Evolutionary conservation across 208 protist genomes (phyloP), one percentile per base, ranked within the genome.

Genomic region (Acanthamoeba rhysodes): DNA sequence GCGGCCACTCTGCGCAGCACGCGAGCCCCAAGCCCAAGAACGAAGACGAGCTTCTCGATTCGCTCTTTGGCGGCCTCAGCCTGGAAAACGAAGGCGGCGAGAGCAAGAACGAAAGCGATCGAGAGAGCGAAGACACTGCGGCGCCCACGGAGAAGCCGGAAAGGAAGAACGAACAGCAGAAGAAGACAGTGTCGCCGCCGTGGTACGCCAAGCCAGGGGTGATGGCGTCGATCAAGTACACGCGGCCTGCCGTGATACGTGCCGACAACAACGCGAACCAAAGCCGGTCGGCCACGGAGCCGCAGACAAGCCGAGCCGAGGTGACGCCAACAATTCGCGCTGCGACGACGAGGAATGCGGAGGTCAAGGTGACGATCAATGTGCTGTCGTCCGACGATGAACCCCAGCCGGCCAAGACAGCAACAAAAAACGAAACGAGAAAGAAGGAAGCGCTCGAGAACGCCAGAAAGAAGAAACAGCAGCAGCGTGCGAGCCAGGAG

Each of bases 61-160:
- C 48, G 0, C 80, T 88, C 80, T 88, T 88, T 45, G 80, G 80
- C 80, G 80, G 29, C 5, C 80, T 88, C 53, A 64, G 24, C 80
- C 24, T 88, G 27, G 22, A 66, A 4, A 27, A 82, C 22, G 50
- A 78, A 12, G 20, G 27, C 24, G 7, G 24, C 24, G 7, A 68
- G 2, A 68, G 3, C 62, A 68, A 34, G 4, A 74, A 74, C 70
- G 2, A 78, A 29, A 45, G 34, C 37, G 10, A 48, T 14, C 32
- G 50, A 4, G 34, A 48, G 41, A 24, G n/a, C 10, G 10, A 78
- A 78, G 24, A 74, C 12, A 74, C 22, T n/a, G 29, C 12, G 9
- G 68, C 29, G 24, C 32, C 27, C 12, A n/a, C 27, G 4, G 7
- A n/a, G 32, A 45, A 22, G n/a, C 34, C 32, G 70, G 37, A n/a